Evolutionary conservation across 257 asterid genomes (phyloP).

Genomic region (Hygrophila difformis): DNA sequence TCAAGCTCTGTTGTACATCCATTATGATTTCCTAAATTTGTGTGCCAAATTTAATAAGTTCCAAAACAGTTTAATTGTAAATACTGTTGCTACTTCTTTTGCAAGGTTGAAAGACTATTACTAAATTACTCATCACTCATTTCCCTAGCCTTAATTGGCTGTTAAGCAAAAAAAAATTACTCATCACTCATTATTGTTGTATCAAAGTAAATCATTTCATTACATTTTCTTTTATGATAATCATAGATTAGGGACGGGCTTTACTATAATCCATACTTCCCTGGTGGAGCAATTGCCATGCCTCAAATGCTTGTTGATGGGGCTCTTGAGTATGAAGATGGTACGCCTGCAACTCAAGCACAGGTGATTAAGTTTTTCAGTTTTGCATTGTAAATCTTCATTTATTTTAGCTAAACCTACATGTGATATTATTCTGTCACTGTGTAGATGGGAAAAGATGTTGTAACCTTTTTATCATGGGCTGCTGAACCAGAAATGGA

Average conservation of each 20-base stretch:
- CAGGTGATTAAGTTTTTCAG: conserved; percentile 28
- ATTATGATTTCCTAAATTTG: too few relatives aligned
- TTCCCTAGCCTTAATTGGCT: too few relatives aligned
- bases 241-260: conserved; percentile 63
- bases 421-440: conserved; percentile 1
- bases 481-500: conserved; percentile 89
- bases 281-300: conserved; percentile 83
- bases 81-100: conserved; percentile 8
- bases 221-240: not conserved
- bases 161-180: too few relatives aligned
- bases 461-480: conserved; percentile 64
- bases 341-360: conserved; percentile 69
- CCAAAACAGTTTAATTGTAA: too few relatives aligned
- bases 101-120: not conserved
- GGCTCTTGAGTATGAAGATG: conserved; percentile 76
- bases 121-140: not conserved
- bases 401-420: not conserved
- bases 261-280: conserved; percentile 69
- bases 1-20: too few relatives aligned
- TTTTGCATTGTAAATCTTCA: not conserved
- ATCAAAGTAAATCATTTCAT: not conserved
- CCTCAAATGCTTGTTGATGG: conserved; percentile 81
- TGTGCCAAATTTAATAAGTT: too few relatives aligned
- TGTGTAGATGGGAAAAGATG: conserved; percentile 65
- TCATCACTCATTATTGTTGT: not conserved